These are phyloP conservation scores for Ceratocystis huliohia DNA, from an alignment of 2,329 filamentous ascomycete species.

Conservation along the genomic window DNA sequence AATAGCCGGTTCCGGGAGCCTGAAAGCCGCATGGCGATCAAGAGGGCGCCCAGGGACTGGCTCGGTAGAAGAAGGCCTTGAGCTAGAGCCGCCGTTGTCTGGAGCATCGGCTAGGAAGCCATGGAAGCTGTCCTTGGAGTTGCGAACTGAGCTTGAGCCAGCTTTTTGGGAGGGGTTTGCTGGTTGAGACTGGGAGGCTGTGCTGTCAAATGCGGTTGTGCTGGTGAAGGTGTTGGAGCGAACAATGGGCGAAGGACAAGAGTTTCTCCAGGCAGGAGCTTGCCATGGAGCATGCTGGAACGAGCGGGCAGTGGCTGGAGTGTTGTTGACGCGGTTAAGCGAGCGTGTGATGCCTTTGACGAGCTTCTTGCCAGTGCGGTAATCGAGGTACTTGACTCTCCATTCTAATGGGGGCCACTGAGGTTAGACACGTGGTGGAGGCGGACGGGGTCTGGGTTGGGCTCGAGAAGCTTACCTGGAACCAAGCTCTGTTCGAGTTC, in stretches of 20 bases:
- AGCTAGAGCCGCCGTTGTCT: not conserved
- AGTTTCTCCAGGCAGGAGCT: constrained; percentile 23
- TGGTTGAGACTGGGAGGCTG: not conserved
- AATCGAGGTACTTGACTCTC: constrained; percentile 86
- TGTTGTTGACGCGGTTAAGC: constrained; percentile 47
- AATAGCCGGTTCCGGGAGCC: constrained; percentile 43
- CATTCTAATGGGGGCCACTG: constrained; percentile 46
- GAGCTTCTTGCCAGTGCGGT: constrained; percentile 91
- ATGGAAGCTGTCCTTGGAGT: constrained; percentile 1
- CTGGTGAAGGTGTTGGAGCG: constrained; percentile 22
- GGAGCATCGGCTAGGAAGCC: not conserved
- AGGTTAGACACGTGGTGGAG: constrained; percentile 11
- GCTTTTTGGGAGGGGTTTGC: not conserved
- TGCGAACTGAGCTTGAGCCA: constrained; percentile 10
- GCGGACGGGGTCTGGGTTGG: not conserved
- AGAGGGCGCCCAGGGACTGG: constrained; percentile 17
- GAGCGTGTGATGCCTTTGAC: constrained; percentile 71
- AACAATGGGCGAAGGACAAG: constrained; percentile 27
- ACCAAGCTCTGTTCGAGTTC: constrained; percentile 80
- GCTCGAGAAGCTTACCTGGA: constrained; percentile 42
- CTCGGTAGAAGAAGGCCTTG: constrained; percentile 1
- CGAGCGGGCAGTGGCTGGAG: constrained; percentile 29
- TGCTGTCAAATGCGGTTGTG: not conserved
- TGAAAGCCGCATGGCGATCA: constrained; percentile 30
- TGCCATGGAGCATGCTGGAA: constrained; percentile 2